Evolutionary conservation across 1,284 basidiomycete genomes (phyloP).

Genomic region (Ustilago cynodontis): DNA sequence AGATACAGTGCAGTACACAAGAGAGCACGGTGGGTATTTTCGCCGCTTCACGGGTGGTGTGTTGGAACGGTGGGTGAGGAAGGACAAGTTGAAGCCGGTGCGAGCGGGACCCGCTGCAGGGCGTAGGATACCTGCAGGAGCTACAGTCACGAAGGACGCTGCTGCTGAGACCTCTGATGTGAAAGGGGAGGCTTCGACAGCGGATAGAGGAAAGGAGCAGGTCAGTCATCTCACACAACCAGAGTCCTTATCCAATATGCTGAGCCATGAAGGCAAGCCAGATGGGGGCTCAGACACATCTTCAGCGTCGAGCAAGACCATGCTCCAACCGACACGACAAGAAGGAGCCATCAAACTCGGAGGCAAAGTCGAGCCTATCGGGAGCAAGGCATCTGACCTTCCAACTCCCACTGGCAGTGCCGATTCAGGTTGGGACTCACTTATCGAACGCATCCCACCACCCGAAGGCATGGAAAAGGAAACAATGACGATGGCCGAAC

Average conservation of each 20-base stretch:
- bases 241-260: conserved; percentile 33
- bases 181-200: not conserved
- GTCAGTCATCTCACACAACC: conserved; percentile 32
- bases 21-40: conserved; percentile 67
- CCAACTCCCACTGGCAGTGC: conserved; percentile 12
- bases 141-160: conserved; percentile 11
- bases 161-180: not conserved
- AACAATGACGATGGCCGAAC: conserved; percentile 62
- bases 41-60: conserved; percentile 62
- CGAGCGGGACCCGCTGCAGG: conserved; percentile 44
- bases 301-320: conserved; percentile 28
- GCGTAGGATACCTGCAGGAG: conserved; percentile 18
- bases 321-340: conserved; percentile 29
- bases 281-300: not conserved
- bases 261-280: conserved; percentile 31
- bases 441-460: conserved; percentile 51
- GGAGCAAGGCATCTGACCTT: not conserved
- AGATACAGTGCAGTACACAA: conserved; percentile 65
- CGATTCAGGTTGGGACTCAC: conserved; percentile 22
- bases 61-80: conserved; percentile 62
- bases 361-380: conserved; percentile 15
- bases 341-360: conserved; percentile 43
- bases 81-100: conserved; percentile 54
- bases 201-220: conserved; percentile 4
- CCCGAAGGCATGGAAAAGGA: conserved; percentile 52